Conservation (phyloP, 2,329 filamentous ascomycete species). For the Fusarium liriodendri region DNA sequence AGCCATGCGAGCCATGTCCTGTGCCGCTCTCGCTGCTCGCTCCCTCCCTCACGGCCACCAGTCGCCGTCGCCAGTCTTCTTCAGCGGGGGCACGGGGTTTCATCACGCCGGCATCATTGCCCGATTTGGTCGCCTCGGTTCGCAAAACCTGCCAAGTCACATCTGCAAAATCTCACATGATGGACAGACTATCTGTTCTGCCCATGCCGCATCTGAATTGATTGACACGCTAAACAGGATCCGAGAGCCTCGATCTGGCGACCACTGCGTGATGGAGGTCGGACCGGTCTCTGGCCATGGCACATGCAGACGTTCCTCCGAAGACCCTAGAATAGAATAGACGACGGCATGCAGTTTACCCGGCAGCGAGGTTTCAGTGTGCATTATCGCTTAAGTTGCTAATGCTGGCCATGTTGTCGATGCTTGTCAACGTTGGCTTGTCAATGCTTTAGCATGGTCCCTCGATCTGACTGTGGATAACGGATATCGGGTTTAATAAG, state of each 20-base stretch:
- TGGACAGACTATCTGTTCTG: constrained; percentile 5
- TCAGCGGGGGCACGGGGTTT: constrained; percentile 19
- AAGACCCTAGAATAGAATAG: not conserved
- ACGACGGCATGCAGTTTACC: not conserved
- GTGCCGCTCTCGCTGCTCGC: not conserved
- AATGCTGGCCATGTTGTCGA: not conserved
- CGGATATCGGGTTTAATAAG: not conserved
- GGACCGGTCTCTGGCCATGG: not conserved
- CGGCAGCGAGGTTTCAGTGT: not conserved
- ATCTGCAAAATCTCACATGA: constrained; percentile 25
- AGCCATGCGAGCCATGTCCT: not conserved
- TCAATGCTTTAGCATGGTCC: not conserved
- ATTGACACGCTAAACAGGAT: not conserved
- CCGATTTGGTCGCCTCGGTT: constrained; percentile 32
- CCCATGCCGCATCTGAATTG: not conserved
- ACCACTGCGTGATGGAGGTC: not conserved
- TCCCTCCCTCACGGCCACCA: not conserved
- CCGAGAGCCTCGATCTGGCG: constrained; percentile 5
- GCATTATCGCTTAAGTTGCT: not conserved
- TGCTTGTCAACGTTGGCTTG: not conserved
- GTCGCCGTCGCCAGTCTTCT: not conserved
- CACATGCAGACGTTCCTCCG: not conserved
- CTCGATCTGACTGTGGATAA: not conserved
- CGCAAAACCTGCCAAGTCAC: constrained; percentile 6
- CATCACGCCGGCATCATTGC: constrained; percentile 24